A percentile compares a stretch with the other conserved stretches of the same genome.
These are phyloP conservation scores for Aspergillus jensenii DNA, from an alignment of 2,329 filamentous ascomycete genomes.

Conservation along the genomic window DNA sequence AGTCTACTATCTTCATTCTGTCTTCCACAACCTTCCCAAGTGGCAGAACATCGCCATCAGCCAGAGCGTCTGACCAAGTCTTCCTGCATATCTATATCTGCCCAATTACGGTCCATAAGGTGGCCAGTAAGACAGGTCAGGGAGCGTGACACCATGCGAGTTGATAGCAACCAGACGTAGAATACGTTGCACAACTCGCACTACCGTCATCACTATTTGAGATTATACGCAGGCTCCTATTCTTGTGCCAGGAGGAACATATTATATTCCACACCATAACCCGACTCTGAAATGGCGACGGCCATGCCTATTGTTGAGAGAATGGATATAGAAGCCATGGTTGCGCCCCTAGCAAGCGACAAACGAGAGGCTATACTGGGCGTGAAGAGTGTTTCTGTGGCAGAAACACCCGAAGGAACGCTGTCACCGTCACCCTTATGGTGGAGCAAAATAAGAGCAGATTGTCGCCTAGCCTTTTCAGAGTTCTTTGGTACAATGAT, in stretches of 20 bases:
- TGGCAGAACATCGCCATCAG: neutral
- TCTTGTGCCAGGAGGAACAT: neutral
- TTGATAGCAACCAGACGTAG: neutral
- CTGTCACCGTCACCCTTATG: conserved; percentile 27
- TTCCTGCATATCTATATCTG: neutral
- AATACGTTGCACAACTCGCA: conserved; percentile 5
- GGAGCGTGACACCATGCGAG: conserved; percentile 12
- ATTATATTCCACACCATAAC: neutral
- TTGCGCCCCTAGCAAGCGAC: conserved; percentile 17
- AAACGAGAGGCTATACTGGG: conserved; percentile 21
- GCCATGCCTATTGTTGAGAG: neutral
- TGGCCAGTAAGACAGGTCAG: neutral
- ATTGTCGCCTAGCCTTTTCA: conserved; percentile 60
- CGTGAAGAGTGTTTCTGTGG: conserved; percentile 8
- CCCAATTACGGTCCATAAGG: neutral
- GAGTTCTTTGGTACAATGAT: conserved; percentile 70
- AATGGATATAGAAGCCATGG: conserved; percentile 12
- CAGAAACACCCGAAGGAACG: conserved; percentile 6
- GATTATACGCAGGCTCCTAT: neutral
- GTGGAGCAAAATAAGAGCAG: conserved; percentile 56
- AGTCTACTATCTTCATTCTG: neutral
- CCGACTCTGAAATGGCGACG: neutral
- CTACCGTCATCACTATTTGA: neutral
- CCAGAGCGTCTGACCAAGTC: neutral
- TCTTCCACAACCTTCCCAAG: neutral